Conservation (phyloP, 345 rosid genomes). For the Lepidium aucheri region DNA sequence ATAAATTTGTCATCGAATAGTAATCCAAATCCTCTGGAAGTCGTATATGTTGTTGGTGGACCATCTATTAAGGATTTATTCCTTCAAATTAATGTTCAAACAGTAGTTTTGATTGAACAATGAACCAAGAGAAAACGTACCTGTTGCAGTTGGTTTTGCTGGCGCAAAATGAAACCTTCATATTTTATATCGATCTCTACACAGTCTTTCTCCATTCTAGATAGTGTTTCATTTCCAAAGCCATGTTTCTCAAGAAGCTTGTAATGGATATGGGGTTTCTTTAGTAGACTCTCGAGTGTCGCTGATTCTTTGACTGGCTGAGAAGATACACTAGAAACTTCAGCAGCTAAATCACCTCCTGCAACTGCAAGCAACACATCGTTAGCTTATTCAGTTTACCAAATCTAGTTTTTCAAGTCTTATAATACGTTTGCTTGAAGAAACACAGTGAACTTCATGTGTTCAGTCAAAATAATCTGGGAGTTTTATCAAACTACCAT, state of each 20-base stretch:
- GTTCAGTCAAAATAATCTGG: not conserved
- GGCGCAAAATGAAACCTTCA: conserved; percentile 88
- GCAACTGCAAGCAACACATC: conserved; percentile 15
- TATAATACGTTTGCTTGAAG: not conserved
- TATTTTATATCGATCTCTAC: conserved; percentile 91
- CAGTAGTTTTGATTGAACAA: not conserved
- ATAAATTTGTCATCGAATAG: conserved; percentile 70
- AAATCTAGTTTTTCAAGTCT: not conserved
- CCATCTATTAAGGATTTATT: conserved; percentile 45
- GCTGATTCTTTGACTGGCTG: conserved; percentile 84
- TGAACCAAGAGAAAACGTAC: conserved; percentile 26
- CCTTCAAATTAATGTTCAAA: not conserved
- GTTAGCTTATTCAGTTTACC: not conserved
- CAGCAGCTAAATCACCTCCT: conserved; percentile 86
- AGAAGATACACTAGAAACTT: conserved; percentile 49
- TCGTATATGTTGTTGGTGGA: conserved; percentile 69
- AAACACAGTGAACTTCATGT: not conserved
- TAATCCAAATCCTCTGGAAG: conserved; percentile 90
- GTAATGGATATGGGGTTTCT: conserved; percentile 88
- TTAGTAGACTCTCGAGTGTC: conserved; percentile 76
- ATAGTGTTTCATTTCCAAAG: conserved; percentile 58
- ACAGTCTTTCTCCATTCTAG: conserved; percentile 74
- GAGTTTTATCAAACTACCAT: not conserved
- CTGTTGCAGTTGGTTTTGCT: conserved; percentile 76
- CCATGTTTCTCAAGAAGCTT: conserved; percentile 75